Percentiles rank a stretch among this genome's conserved stretches.
Conservation (phyloP, 768 basidiomycete genomes). For the Serpula lacrymans region DNA sequence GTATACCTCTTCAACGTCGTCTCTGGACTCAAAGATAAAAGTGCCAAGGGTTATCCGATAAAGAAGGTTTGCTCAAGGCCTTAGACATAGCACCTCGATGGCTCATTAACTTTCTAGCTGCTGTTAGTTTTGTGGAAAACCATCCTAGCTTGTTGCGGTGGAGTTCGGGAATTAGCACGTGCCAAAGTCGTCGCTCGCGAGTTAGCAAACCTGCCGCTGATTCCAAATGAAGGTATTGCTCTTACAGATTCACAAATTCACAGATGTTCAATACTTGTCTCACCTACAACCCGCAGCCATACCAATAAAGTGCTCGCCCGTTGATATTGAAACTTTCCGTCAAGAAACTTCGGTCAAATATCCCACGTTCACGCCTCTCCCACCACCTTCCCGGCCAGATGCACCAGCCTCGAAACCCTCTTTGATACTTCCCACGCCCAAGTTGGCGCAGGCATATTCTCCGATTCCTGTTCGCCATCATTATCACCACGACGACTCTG, state of each 20-base stretch:
- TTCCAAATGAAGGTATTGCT: conserved; percentile 41
- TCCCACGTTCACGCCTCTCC: conserved; percentile 82
- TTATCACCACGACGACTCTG: conserved; percentile 82
- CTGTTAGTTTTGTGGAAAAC: conserved; percentile 95
- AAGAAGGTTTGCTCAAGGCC: conserved; percentile 67
- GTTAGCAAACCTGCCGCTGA: conserved; percentile 66
- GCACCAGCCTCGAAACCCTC: conserved; percentile 25
- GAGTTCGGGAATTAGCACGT: conserved; percentile 78
- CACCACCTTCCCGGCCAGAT: conserved; percentile 34
- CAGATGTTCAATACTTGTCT: conserved; percentile 6
- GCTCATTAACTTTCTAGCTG: conserved; percentile 49
- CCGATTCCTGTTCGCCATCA: conserved; percentile 94
- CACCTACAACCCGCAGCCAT: conserved; percentile 36
- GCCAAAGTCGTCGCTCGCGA: conserved; percentile 86
- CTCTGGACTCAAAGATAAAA: conserved; percentile 88
- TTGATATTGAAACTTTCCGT: conserved; percentile 87
- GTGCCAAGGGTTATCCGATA: conserved; percentile 92
- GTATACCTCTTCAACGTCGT: conserved; percentile 90
- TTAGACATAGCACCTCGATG: no score
- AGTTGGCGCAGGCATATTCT: conserved; percentile 85
- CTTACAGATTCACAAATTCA: background rate
- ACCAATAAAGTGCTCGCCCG: conserved; percentile 83
- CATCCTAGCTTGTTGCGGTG: conserved; percentile 87
- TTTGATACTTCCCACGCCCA: conserved; percentile 44
- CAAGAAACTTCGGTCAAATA: conserved; percentile 94